These are phyloP conservation scores for Fragaria iinumae DNA, from an alignment of 306 rosid genomes.

Conservation along the genomic window DNA sequence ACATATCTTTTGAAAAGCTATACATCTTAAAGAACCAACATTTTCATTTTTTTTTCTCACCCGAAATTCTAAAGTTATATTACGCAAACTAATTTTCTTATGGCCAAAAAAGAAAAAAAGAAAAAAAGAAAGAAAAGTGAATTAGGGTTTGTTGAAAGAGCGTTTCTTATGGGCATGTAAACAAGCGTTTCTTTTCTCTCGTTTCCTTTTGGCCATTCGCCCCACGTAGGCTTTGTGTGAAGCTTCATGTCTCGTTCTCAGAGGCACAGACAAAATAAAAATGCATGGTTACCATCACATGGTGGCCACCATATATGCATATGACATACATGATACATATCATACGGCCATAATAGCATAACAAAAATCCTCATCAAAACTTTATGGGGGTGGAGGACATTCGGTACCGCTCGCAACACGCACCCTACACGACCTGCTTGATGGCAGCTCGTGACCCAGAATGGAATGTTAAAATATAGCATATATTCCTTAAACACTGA, in stretches of 20 bases:
- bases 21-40: no score
- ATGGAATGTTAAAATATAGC: neutral
- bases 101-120: no score
- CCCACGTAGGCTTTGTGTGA: conserved; percentile 17
- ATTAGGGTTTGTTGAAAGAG: neutral
- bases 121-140: neutral
- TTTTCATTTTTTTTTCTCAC: no score
- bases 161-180: neutral
- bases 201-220: neutral
- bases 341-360: conserved; percentile 11
- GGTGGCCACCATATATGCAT: conserved; percentile 1
- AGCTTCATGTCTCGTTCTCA: conserved; percentile 38
- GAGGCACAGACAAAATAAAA: conserved; percentile 26
- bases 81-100: neutral
- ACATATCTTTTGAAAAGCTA: no score
- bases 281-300: conserved; percentile 22
- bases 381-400: neutral
- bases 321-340: neutral
- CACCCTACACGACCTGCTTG: neutral
- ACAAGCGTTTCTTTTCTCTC: neutral
- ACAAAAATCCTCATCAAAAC: neutral
- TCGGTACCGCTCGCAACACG: neutral
- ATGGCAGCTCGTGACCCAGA: neutral
- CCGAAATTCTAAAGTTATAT: neutral
- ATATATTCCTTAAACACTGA: neutral